Evolutionary conservation across 139 green algal genomes (phyloP), one percentile per base, ranked within the genome.

Genomic region (Closterium sp.): DNA sequence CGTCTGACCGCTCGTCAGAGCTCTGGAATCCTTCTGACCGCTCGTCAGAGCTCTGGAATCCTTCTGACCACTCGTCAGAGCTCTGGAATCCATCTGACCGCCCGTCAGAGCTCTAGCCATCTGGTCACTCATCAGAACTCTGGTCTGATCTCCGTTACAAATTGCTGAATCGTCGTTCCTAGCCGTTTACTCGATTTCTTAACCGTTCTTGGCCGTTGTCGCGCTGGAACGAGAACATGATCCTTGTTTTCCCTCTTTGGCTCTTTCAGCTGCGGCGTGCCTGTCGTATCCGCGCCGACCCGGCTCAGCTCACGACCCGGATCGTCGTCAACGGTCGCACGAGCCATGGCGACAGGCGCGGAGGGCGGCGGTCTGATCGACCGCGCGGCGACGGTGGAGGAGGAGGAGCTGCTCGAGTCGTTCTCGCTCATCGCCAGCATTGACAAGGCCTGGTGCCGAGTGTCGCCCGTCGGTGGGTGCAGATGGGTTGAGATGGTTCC

Each of bases 371-470:
- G 62, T 24, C 62, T 79, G 62, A 79, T 79, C 62, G 62, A 79
- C 62, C 62, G 88, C 88, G 38, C 45, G n/a, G 0, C 22, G n/a
- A 84, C 45, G 31, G 27, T 30, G 88, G 87, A 86, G 34, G 91
- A 93, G 32, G 91, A 92, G 91, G 29, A 91, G 62, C 31, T 94
- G 50, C 89, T 94, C 9, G 91, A 94, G 30, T 45, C 88, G 19
- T 94, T 94, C 31, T 88, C 89, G 38, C 31, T 87, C 28, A 88
- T 94, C 34, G 30, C 91, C 73, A 93, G 84, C 30, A 94, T 94
- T 29, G 91, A 94, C 34, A 93, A 73, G 31, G 91, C 91, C 29
- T 94, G 91, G 91, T 92, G 70, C 89, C 70, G 87, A 17, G 45
- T 24, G 7, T 87, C 30, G 88, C 88, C 42, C 27, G 31, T 62